phyloP scores from a whole-genome alignment of 306 rosid genomes.

The Cucumis sativus region Cucumber_9930_V3 NC_026661.2:14237001-14237500 shows the following conservation, averaged over 20 bases:
- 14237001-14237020: constrained; percentile 34
- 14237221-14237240: no score
- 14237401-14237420: constrained; percentile 45
- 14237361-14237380: constrained; percentile 28
- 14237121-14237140: no score
- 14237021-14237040: constrained; percentile 69
- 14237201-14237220: no score
- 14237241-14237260: no score
- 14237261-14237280: neutral
- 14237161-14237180: no score
- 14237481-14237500: constrained; percentile 72
- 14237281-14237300: neutral
- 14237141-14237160: no score
- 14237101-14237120: no score
- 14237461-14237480: constrained; percentile 58
- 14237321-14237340: constrained; percentile 29
- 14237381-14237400: constrained; percentile 37
- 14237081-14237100: no score
- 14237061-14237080: no score
- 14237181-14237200: no score
- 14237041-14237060: constrained; percentile 51
- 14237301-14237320: neutral
- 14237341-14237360: constrained; percentile 35
- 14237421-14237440: constrained; percentile 39
- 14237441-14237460: constrained; percentile 27